phyloP scores from a whole-genome alignment of 306 rosid genomes.

The Lathyrus sativus region DNA sequence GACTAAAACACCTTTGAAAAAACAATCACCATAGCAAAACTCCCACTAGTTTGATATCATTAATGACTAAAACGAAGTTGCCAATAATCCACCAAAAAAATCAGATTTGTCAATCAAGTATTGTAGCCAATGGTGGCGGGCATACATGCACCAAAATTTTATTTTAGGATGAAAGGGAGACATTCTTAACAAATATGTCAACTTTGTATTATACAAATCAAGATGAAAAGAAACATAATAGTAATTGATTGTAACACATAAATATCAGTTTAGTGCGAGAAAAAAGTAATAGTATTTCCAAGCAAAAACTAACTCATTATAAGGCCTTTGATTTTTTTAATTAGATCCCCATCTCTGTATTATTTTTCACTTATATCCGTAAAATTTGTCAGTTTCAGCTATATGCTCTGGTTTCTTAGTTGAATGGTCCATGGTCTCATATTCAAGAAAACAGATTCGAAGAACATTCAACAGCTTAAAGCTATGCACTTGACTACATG shows the following conservation, averaged over 20 bases:
- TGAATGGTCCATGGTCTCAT: background rate
- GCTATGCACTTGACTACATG: background rate
- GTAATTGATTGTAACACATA: background rate
- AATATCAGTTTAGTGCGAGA: background rate
- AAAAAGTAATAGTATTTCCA: background rate
- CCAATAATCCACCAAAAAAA: background rate
- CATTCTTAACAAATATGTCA: background rate
- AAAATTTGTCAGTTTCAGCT: background rate
- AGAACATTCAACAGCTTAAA: background rate
- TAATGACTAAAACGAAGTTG: background rate
- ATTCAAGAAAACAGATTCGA: background rate
- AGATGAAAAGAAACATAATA: background rate
- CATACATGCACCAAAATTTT: background rate
- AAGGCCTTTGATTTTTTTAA: background rate
- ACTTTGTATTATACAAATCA: background rate
- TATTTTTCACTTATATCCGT: background rate
- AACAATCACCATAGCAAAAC: conserved; percentile 6
- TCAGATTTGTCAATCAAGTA: background rate
- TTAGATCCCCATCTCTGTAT: background rate
- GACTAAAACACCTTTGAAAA: conserved; percentile 7
- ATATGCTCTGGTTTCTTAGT: background rate
- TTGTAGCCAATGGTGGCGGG: background rate
- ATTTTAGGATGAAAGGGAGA: background rate
- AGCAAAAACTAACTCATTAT: background rate
- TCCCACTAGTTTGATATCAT: background rate